A percentile compares a stretch with the other conserved stretches of the same genome.
Evolutionary conservation across 202 grass and related monocot genomes (phyloP).

Genomic region (Panicum hallii): DNA sequence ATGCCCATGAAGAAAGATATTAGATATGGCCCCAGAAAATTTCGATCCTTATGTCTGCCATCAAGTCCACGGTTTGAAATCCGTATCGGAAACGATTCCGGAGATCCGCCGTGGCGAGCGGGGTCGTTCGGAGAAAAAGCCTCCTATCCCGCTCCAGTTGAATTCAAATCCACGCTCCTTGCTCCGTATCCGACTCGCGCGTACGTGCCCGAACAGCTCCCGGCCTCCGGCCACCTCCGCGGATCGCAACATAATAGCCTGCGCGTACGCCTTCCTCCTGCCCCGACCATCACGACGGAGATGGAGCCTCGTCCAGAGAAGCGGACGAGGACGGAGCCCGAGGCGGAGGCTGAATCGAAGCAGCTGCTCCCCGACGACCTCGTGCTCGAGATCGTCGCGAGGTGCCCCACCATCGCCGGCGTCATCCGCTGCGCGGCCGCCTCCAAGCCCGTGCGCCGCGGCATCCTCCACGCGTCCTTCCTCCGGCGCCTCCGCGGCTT

Average conservation of each 20-base stretch:
- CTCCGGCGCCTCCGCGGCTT: background rate
- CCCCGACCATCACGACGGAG: background rate
- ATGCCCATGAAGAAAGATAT: background rate
- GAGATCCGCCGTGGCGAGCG: background rate
- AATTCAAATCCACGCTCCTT: background rate
- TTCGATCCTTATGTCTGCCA: background rate
- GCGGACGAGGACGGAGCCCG: background rate
- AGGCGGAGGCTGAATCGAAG: background rate
- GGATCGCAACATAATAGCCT: background rate
- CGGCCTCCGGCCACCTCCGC: background rate
- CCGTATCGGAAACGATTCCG: background rate
- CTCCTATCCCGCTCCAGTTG: background rate
- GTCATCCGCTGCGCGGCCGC: slow-evolving; percentile 24
- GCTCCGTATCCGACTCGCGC: background rate
- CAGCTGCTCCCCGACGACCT: slow-evolving; percentile 22
- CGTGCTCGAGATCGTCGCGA: slow-evolving; percentile 26
- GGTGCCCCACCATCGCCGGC: background rate
- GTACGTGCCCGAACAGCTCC: background rate
- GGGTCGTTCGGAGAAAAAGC: background rate
- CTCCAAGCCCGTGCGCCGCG: slow-evolving; percentile 2
- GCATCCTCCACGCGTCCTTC: slow-evolving; percentile 11
- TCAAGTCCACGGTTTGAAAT: background rate
- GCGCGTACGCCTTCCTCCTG: background rate
- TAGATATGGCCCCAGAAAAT: background rate
- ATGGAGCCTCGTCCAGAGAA: background rate